These are phyloP conservation scores for Saccharomycopsis guyanensis DNA, from an alignment of 805 yeast species.

Conservation along the genomic window DNA sequence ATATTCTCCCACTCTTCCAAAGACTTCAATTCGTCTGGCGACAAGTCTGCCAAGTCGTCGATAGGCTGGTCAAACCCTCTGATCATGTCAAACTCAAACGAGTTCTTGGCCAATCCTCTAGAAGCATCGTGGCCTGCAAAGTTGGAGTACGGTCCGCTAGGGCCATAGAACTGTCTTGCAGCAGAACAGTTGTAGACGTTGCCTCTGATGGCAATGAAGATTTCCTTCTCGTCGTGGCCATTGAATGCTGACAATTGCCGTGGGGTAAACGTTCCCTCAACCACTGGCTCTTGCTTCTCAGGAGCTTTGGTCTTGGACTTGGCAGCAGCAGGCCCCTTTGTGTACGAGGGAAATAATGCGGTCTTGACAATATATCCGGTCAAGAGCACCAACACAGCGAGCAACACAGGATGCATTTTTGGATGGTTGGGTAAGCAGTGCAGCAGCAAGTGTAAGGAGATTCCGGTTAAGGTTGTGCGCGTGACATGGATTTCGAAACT, in stretches of 20 bases:
- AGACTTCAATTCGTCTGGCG: slow-evolving; percentile 51
- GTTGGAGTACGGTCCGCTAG: slow-evolving; percentile 89
- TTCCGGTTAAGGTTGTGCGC: too few relatives aligned
- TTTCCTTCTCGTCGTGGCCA: slow-evolving; percentile 71
- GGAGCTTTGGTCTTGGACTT: neutral
- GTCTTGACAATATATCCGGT: slow-evolving; percentile 8
- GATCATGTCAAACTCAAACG: slow-evolving; percentile 64
- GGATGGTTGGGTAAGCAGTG: neutral
- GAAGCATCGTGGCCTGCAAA: slow-evolving; percentile 97
- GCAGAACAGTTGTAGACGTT: slow-evolving; percentile 75
- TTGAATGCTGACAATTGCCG: slow-evolving; percentile 62
- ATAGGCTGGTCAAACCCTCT: slow-evolving; percentile 70
- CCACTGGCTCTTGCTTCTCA: slow-evolving; percentile 29
- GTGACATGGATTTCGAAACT: too few relatives aligned
- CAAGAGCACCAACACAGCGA: neutral
- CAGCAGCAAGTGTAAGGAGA: too few relatives aligned
- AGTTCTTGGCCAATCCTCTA: slow-evolving; percentile 81
- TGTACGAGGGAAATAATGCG: slow-evolving; percentile 8
- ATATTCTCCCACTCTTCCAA: slow-evolving; percentile 81
- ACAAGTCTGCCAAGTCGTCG: slow-evolving; percentile 60
- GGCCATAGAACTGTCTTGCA: slow-evolving; percentile 86
- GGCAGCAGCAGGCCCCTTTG: neutral
- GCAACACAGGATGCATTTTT: slow-evolving; percentile 9
- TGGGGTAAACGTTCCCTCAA: slow-evolving; percentile 60
- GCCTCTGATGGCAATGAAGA: slow-evolving; percentile 82